Conservation (phyloP, 2,329 filamentous ascomycete species). For the Hypomyces rosellus region DNA sequence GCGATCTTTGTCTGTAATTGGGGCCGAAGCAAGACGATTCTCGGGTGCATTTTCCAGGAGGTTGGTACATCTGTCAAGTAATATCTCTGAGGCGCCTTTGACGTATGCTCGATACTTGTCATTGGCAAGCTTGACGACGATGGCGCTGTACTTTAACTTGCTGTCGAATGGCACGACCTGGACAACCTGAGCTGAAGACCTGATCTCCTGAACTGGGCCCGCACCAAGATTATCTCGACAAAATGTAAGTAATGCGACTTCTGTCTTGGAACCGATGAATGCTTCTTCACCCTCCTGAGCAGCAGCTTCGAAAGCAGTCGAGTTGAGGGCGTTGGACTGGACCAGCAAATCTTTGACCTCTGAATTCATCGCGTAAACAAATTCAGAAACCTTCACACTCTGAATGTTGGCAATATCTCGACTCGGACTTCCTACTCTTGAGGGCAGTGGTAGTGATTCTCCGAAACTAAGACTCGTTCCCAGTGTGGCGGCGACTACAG, state of each 20-base stretch:
- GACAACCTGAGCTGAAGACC: constrained; percentile 36
- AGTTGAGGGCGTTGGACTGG: constrained; percentile 47
- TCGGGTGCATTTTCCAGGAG: background rate
- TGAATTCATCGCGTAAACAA: constrained; percentile 12
- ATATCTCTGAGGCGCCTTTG: constrained; percentile 51
- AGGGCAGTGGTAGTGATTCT: background rate
- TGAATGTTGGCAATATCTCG: background rate
- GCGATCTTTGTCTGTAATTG: constrained; percentile 29
- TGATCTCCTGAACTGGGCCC: constrained; percentile 36
- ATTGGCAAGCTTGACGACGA: constrained; percentile 39
- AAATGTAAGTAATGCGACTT: constrained; percentile 45
- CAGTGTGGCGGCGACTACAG: constrained; percentile 18
- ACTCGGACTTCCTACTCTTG: constrained; percentile 5
- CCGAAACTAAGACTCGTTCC: constrained; percentile 4
- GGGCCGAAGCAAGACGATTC: background rate
- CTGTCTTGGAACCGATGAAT: constrained; percentile 50
- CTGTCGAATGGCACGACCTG: constrained; percentile 50
- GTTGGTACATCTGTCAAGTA: constrained; percentile 35
- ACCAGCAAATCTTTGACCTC: constrained; percentile 29
- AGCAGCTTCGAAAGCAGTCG: constrained; percentile 47
- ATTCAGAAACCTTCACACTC: constrained; percentile 3
- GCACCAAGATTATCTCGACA: constrained; percentile 43
- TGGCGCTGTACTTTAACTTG: constrained; percentile 47
- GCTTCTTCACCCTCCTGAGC: constrained; percentile 33
- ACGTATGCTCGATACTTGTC: constrained; percentile 42